Conservation (phyloP, 441 rosid species). For the Erodium trifolium region DNA sequence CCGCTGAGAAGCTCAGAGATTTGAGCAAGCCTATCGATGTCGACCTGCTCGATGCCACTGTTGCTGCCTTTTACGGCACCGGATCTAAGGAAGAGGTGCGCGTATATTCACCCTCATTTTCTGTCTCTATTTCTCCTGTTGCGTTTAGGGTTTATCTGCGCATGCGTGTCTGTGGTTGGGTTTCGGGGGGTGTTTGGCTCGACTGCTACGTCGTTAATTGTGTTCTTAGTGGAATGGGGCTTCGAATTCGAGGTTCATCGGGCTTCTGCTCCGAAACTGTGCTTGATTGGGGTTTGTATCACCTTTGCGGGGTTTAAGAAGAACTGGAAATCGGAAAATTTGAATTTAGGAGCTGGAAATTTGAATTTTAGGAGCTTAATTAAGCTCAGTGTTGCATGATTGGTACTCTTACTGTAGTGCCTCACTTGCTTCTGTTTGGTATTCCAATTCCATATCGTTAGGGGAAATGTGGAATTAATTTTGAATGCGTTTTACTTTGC, state of each 20-base stretch:
- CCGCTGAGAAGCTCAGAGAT: conserved; percentile 92
- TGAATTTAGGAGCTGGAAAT: not conserved
- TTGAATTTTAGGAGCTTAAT: not conserved
- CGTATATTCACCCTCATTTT: conserved; percentile 8
- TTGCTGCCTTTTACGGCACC: conserved; percentile 98
- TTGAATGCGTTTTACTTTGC: not conserved
- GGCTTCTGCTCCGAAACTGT: not conserved
- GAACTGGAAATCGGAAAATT: not conserved
- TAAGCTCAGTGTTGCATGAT: not conserved
- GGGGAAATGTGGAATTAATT: not conserved
- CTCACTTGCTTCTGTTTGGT: not conserved
- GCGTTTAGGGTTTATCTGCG: not conserved
- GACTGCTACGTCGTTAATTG: no score
- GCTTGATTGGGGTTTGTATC: not conserved
- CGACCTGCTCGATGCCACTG: conserved; percentile 86
- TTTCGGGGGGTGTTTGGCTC: no score
- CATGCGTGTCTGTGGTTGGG: no score
- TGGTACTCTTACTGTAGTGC: not conserved
- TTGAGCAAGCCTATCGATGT: conserved; percentile 97
- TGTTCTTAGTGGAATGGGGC: not conserved
- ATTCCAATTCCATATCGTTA: not conserved
- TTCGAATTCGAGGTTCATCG: no score
- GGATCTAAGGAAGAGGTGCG: conserved; percentile 99
- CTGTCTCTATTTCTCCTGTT: not conserved
- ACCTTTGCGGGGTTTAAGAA: not conserved